Conservation (phyloP, 192 early-diverging fungal species). For the Thamnidium elegans region DNA sequence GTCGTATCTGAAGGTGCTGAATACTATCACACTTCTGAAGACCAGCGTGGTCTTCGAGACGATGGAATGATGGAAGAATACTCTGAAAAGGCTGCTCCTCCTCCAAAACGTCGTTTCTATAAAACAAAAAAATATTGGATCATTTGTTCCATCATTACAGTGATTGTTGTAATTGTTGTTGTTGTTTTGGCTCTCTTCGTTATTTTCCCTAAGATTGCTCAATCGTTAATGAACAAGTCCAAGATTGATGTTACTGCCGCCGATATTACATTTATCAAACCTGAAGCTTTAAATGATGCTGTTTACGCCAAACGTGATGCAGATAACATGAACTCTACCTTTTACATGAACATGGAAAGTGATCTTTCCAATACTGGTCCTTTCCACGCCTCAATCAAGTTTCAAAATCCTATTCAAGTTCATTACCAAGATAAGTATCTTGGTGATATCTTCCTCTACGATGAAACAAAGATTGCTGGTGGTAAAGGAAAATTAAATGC, state of each 20-base stretch:
- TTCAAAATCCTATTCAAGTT: slow-evolving; percentile 45
- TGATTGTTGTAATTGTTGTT: slow-evolving; percentile 43
- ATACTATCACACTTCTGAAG: slow-evolving; percentile 4
- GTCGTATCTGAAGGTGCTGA: neutral
- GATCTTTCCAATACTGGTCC: slow-evolving; percentile 47
- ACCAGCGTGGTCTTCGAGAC: neutral
- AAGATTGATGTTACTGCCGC: slow-evolving; percentile 38
- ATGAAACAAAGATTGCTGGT: slow-evolving; percentile 42
- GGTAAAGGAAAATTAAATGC: slow-evolving; percentile 39
- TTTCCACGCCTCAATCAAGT: slow-evolving; percentile 47
- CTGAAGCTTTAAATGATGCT: neutral
- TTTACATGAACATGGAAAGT: slow-evolving; percentile 42
- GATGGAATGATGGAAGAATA: slow-evolving; percentile 39
- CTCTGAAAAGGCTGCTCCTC: slow-evolving; percentile 38
- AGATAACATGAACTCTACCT: slow-evolving; percentile 29
- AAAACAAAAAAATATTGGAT: slow-evolving; percentile 53
- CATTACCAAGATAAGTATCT: slow-evolving; percentile 40
- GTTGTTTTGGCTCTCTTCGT: slow-evolving; percentile 52
- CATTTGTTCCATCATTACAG: slow-evolving; percentile 47
- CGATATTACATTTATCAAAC: slow-evolving; percentile 40
- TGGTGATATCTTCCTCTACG: slow-evolving; percentile 38
- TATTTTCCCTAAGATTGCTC: slow-evolving; percentile 51
- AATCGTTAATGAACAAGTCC: slow-evolving; percentile 45
- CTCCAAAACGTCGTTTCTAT: slow-evolving; percentile 41
- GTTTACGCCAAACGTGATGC: slow-evolving; percentile 9